Base-by-base conservation (phyloP, 2,329 filamentous ascomycete genomes). In the Sporothrix dimorphospora region DNA sequence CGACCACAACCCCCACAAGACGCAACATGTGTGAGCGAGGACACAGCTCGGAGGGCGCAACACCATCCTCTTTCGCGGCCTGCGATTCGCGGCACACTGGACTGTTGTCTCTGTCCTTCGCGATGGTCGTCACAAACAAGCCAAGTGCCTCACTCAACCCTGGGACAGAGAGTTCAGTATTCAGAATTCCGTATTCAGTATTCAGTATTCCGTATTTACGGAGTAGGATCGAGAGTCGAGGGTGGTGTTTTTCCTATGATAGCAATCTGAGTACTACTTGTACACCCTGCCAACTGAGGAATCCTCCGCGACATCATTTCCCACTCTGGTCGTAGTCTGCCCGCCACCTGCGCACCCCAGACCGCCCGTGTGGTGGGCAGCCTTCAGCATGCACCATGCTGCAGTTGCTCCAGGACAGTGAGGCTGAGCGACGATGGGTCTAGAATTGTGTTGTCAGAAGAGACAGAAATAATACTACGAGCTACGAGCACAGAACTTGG, bases 391-490 rank as follows among this genome's bases (percentile, higher is more conserved):
- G 53, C 27, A 38, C 27, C 53, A 34, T 34, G 53, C 27, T 16
- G 3, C 27, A 3, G 45, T n/a, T 16, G 59, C 12, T 38, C 34
- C 34, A 61, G 57, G 57, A 40, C 34, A 40, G 57, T 63, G 57
- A 63, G 59, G 59, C 59, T 65, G 59, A 65, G 59, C 57, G 57
- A 38, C 9, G n/a, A 16, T 61, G 57, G 57, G 57, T 40, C 57
- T 40, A 21, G 30, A 59, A 55, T 55, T 38, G 55, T 59, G 14
- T 59, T 59, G 27, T 59, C 55, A 59, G 53, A 59, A 59, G 55
- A 59, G 55, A 19, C 55, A 59, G 30, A 34, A 59, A 38, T 59
- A 59, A 55, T 42, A 47, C 19, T 47, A 49, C n/a, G n/a, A n/a
- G n/a, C n/a, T n/a, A n/a, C n/a, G n/a, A n/a, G n/a, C n/a, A n/a